phyloP scores from a whole-genome alignment of 352 stramenopile genomes.

The Pythium grandisporangium region DNA sequence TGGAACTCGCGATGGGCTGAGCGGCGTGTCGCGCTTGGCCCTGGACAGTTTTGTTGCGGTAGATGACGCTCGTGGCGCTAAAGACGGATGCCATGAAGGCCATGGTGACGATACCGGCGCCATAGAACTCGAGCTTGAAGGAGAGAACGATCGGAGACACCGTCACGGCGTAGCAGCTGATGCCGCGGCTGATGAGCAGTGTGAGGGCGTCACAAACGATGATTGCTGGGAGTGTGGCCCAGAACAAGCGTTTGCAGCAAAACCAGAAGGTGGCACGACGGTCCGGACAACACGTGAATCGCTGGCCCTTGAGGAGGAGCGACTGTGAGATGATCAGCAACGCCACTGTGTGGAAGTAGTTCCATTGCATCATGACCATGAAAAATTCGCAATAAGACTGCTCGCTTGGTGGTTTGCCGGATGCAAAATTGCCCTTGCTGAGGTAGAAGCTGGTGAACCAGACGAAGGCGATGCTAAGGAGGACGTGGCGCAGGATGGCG shows the following conservation, averaged over 20 bases:
- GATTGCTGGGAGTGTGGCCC: neutral
- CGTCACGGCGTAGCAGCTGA: neutral
- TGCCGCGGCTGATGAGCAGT: no score
- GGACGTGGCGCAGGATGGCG: no score
- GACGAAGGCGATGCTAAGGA: no score
- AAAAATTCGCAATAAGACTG: slow-evolving; percentile 16
- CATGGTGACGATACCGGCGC: slow-evolving; percentile 7
- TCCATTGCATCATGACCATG: slow-evolving; percentile 19
- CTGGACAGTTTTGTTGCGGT: slow-evolving; percentile 4
- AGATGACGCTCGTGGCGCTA: slow-evolving; percentile 11
- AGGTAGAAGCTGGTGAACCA: no score
- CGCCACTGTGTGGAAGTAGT: slow-evolving; percentile 13
- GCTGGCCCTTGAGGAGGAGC: slow-evolving; percentile 13
- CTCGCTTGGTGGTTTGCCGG: neutral
- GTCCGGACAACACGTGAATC: slow-evolving; percentile 9
- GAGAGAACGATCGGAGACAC: neutral
- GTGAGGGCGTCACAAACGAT: no score
- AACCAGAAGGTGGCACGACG: slow-evolving; percentile 4
- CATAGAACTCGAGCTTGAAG: slow-evolving; percentile 21
- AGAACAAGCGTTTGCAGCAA: slow-evolving; percentile 7
- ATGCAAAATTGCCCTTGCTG: slow-evolving; percentile 17
- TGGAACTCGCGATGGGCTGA: slow-evolving; percentile 1
- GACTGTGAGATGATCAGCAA: slow-evolving; percentile 16
- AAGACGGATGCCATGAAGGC: slow-evolving; percentile 14
- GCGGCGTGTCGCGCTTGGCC: slow-evolving; percentile 3